phyloP scores from a whole-genome alignment of 2,329 filamentous ascomycete species.

The Akanthomyces lecanii region DNA sequence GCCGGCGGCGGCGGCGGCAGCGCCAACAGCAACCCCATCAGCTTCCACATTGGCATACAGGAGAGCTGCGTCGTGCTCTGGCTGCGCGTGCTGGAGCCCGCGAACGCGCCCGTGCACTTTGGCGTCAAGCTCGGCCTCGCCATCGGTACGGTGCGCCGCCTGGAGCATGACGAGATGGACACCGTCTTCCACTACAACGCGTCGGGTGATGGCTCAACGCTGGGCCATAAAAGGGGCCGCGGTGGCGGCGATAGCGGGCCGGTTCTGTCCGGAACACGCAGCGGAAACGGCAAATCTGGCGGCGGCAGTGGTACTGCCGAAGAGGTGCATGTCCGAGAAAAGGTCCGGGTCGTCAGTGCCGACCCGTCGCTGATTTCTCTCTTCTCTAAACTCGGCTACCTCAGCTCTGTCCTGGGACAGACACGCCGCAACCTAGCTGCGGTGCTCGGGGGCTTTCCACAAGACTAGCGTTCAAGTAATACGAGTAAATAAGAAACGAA shows the following conservation, averaged over 20 bases:
- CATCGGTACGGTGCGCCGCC: constrained; percentile 59
- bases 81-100: constrained; percentile 66
- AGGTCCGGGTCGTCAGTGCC: constrained; percentile 81
- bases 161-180: constrained; percentile 77
- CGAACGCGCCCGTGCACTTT: constrained; percentile 55
- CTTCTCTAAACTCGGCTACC: constrained; percentile 74
- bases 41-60: constrained; percentile 66
- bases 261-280: constrained; percentile 25
- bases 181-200: constrained; percentile 62
- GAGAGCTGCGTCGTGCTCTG: constrained; percentile 67
- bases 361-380: constrained; percentile 82
- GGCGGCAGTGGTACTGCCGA: constrained; percentile 7
- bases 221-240: constrained; percentile 11
- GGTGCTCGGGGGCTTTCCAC: constrained; percentile 64
- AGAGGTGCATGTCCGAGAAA: constrained; percentile 81
- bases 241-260: constrained; percentile 20
- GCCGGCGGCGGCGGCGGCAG: constrained; percentile 27
- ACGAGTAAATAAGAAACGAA: not conserved
- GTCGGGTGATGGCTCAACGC: constrained; percentile 27
- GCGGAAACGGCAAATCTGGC: constrained; percentile 20
- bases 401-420: constrained; percentile 68
- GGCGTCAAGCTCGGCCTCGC: constrained; percentile 66
- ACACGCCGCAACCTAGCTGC: constrained; percentile 68
- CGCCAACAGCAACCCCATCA: constrained; percentile 58
- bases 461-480: constrained; percentile 21